Percentiles rank a stretch among this genome's conserved stretches.
Evolutionary conservation across 352 stramenopile genomes (phyloP).

Genomic region (Lagenidium giganteum): DNA sequence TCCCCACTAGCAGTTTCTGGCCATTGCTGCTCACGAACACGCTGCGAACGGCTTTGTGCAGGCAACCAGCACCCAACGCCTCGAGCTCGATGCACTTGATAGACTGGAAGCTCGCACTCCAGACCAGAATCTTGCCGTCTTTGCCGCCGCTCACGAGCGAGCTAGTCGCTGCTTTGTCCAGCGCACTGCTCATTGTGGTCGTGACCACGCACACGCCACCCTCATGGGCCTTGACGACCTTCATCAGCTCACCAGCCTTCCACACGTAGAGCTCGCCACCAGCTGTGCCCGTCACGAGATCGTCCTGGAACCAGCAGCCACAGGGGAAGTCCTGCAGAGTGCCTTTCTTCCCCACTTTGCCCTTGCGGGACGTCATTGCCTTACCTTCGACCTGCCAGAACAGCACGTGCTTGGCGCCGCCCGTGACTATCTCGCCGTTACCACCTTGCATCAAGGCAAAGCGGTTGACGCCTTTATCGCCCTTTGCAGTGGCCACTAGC

Average conservation of each 20-base stretch:
- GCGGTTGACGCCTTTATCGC: slow-evolving; percentile 45
- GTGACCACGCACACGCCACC: slow-evolving; percentile 39
- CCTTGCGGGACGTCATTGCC: slow-evolving; percentile 38
- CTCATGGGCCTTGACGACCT: slow-evolving; percentile 62
- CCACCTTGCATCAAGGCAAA: slow-evolving; percentile 45
- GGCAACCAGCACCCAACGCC: slow-evolving; percentile 24
- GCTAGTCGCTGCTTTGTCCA: slow-evolving; percentile 2
- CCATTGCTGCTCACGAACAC: slow-evolving; percentile 33
- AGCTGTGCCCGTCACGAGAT: slow-evolving; percentile 48
- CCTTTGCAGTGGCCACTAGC: slow-evolving; percentile 38
- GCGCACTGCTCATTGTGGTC: slow-evolving; percentile 1
- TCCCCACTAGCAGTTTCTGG: slow-evolving; percentile 74
- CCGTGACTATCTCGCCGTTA: slow-evolving; percentile 37
- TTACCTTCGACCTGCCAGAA: slow-evolving; percentile 69
- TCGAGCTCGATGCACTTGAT: slow-evolving; percentile 60
- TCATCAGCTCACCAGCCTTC: slow-evolving; percentile 36
- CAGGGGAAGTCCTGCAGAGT: slow-evolving; percentile 40
- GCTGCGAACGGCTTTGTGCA: slow-evolving; percentile 39
- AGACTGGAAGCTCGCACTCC: slow-evolving; percentile 58
- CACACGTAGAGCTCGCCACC: slow-evolving; percentile 61
- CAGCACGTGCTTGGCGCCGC: slow-evolving; percentile 59
- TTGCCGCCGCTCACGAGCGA: slow-evolving; percentile 61
- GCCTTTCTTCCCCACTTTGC: slow-evolving; percentile 58
- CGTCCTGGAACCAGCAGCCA: slow-evolving; percentile 34
- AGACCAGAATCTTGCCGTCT: slow-evolving; percentile 67